Conservation (phyloP, 768 basidiomycete species). For the Boletus vinaceobasis region DNA sequence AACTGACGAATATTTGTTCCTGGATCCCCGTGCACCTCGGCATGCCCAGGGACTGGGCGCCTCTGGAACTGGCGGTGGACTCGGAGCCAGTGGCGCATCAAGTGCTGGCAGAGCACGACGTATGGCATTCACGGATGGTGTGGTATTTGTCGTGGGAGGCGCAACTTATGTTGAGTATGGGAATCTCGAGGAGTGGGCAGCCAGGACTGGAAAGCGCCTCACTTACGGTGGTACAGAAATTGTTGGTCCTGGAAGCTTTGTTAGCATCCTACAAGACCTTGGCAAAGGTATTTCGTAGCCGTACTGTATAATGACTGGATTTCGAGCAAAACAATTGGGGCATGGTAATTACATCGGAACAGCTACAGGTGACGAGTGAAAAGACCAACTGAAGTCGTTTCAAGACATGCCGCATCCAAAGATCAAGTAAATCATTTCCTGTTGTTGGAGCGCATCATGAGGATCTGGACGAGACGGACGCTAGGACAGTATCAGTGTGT, state of each 20-base stretch:
- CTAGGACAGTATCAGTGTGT: conserved; percentile 35
- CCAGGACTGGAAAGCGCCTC: conserved; percentile 74
- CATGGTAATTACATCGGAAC: neutral
- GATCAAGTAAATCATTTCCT: conserved; percentile 42
- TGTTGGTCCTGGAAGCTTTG: conserved; percentile 82
- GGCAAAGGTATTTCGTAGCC: conserved; percentile 43
- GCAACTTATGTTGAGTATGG: conserved; percentile 98
- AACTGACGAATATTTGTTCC: conserved; percentile 92
- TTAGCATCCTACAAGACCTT: conserved; percentile 63
- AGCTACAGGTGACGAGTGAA: conserved; percentile 14
- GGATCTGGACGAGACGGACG: conserved; percentile 77
- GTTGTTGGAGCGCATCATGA: conserved; percentile 60
- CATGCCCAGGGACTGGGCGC: conserved; percentile 46
- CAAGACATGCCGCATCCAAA: neutral
- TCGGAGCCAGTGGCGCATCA: conserved; percentile 34
- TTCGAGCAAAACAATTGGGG: neutral
- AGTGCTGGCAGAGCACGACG: conserved; percentile 42
- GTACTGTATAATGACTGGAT: conserved; percentile 40
- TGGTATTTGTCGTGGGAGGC: conserved; percentile 94
- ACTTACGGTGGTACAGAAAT: conserved; percentile 98
- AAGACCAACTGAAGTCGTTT: neutral
- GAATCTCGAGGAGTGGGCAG: conserved; percentile 92
- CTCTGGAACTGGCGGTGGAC: conserved; percentile 44
- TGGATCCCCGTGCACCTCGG: conserved; percentile 85
- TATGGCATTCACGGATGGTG: conserved; percentile 84